phyloP scores from a whole-genome alignment of 345 rosid species.

The Mangifera indica region DNA sequence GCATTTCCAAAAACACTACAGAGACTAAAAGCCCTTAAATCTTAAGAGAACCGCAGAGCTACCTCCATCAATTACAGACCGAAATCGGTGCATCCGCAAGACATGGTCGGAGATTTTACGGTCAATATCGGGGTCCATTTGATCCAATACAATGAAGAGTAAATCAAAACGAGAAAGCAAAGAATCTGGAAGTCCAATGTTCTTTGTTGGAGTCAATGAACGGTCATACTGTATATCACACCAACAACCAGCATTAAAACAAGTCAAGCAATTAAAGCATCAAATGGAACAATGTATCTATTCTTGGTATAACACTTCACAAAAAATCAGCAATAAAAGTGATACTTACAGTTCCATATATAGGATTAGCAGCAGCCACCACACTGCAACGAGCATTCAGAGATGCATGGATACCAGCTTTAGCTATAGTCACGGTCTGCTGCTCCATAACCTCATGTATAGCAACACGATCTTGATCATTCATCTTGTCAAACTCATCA shows the following conservation, averaged over 20 bases:
- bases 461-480: conserved; percentile 97
- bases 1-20: conserved; percentile 11
- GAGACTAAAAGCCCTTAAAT: conserved; percentile 14
- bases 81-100: conserved; percentile 92
- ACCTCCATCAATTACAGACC: conserved; percentile 79
- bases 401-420: conserved; percentile 99
- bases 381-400: conserved; percentile 97
- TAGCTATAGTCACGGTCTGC: conserved; percentile 98
- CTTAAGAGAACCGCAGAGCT: conserved; percentile 16
- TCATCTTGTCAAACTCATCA: conserved; percentile 99
- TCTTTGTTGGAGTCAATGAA: conserved; percentile 94
- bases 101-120: conserved; percentile 89
- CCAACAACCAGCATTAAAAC: conserved; percentile 16
- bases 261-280: conserved; percentile 9
- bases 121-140: conserved; percentile 98
- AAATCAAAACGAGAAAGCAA: conserved; percentile 98
- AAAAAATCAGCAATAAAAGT: conserved; percentile 1
- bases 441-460: conserved; percentile 99
- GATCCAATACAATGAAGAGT: conserved; percentile 93
- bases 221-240: conserved; percentile 81
- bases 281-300: conserved; percentile 3
- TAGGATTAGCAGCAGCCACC: conserved; percentile 99
- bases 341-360: conserved; percentile 90
- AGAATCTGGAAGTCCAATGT: conserved; percentile 99
- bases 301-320: not conserved